Evolutionary conservation across 768 basidiomycete genomes (phyloP), one percentile per base, ranked within the genome.

Genomic region (Amanita jacksonii): DNA sequence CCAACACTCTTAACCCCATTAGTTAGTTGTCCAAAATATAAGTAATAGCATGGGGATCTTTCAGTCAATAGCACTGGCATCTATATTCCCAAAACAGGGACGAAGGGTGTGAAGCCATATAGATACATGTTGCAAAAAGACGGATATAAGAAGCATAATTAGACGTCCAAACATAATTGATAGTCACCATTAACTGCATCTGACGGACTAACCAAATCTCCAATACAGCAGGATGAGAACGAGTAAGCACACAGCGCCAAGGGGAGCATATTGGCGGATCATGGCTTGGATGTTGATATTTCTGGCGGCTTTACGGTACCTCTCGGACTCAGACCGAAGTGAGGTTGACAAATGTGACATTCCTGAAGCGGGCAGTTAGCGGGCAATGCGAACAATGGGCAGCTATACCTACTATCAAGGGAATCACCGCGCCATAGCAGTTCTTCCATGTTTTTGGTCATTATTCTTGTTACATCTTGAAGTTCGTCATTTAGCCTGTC

Each of bases 371-470:
- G 39, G 46, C 4, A 15, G 19, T 38, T 30, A 18, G 19, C 7
- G 47, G 20, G 43, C 13, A 7, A 35, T 35, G 27, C 12, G 27
- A 22, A 15, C 28, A 16, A 43, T 13, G 5, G 34, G 44, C 37
- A 23, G 16, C 20, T 39, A 23, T 31, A 36, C 44, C 38, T 19
- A 94, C 96, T 74, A 62, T 99, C 96, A 47, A 99, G 72, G 23
- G 90, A 94, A 61, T 99, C 96, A 20, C 96, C 96, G 60, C 96
- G 73, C 96, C 94, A 98, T 38, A 99, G 65, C 41, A 99, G 68
- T 63, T 99, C 96, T 64, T 99, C 96, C 94, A 99, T 99, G 58
- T 99, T 98, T 70, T 99, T 98, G 7, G 96, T 98, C 96, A 99
- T 98, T 63, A 99, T 98, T 51, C 90, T 73, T 38, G 96, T 97